These are phyloP conservation scores for Penicillium expansum DNA, from an alignment of 2,329 filamentous ascomycete species.

Conservation along the genomic window DNA sequence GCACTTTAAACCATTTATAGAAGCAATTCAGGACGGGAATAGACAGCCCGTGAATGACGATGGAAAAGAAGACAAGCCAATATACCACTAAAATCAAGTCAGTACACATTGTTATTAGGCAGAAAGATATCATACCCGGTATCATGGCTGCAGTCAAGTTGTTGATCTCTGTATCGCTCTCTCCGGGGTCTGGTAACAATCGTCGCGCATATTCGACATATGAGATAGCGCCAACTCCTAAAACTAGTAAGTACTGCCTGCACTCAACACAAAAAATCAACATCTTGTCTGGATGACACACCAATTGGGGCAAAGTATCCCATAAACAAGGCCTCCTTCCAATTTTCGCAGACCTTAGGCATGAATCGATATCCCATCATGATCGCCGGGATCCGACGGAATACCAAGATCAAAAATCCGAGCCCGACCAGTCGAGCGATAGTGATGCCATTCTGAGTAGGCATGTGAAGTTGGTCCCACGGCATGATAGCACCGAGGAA, in stretches of 20 bases:
- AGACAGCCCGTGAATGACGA: conserved; percentile 41
- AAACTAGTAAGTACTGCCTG: not conserved
- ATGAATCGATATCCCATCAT: conserved; percentile 56
- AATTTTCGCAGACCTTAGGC: conserved; percentile 52
- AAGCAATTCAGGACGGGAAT: conserved; percentile 36
- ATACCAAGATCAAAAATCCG: conserved; percentile 52
- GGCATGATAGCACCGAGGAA: conserved; percentile 58
- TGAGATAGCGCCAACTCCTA: conserved; percentile 46
- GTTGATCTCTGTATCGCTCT: conserved; percentile 43
- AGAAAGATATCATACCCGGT: conserved; percentile 29
- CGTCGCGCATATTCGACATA: conserved; percentile 48
- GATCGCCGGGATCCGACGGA: conserved; percentile 58
- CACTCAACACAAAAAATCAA: not conserved
- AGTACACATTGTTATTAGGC: not conserved
- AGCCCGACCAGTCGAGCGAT: conserved; percentile 51
- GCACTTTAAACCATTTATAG: conserved; percentile 32
- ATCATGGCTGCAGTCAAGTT: conserved; percentile 41
- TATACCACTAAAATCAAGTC: conserved; percentile 42
- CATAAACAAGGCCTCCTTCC: conserved; percentile 61
- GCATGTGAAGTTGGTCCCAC: conserved; percentile 55
- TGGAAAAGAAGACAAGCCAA: conserved; percentile 45
- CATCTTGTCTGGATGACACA: conserved; percentile 11
- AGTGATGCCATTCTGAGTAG: conserved; percentile 54
- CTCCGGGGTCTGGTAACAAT: conserved; percentile 43
- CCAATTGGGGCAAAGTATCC: conserved; percentile 53